A percentile compares a stretch with the other conserved stretches of the same genome.
phyloP scores from a whole-genome alignment of 176 grass and related monocot species.

The Paspalum vaginatum region DNA sequence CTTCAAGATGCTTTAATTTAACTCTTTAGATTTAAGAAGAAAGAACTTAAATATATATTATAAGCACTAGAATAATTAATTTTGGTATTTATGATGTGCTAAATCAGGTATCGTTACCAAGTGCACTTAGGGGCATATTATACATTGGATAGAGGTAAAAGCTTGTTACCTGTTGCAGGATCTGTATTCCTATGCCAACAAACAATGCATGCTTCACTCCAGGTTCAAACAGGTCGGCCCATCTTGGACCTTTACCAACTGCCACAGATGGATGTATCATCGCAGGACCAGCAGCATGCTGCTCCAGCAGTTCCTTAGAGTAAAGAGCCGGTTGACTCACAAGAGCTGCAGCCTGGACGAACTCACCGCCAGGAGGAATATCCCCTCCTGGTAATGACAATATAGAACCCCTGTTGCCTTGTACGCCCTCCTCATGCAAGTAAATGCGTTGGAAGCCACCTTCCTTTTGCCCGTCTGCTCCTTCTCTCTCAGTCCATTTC shows the following conservation, averaged over 20 bases:
- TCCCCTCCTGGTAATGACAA: slow-evolving; percentile 72
- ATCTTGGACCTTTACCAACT: slow-evolving; percentile 61
- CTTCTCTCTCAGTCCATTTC: slow-evolving; percentile 96
- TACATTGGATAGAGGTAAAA: slow-evolving; percentile 10
- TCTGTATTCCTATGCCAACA: slow-evolving; percentile 90
- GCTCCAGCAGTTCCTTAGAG: slow-evolving; percentile 74
- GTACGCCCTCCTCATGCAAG: slow-evolving; percentile 82
- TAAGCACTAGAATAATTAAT: background rate
- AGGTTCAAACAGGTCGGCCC: slow-evolving; percentile 83
- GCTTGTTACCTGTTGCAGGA: slow-evolving; percentile 83
- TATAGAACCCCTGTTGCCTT: slow-evolving; percentile 72
- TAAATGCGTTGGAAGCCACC: slow-evolving; percentile 96
- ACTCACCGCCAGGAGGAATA: slow-evolving; percentile 66
- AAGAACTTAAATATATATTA: slow-evolving; percentile 10
- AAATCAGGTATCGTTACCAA: slow-evolving; percentile 18
- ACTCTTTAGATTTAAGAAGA: background rate
- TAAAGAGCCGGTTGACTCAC: slow-evolving; percentile 92
- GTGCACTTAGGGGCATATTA: background rate
- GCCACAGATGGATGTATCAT: slow-evolving; percentile 87
- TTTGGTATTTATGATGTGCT: background rate
- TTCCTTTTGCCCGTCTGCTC: slow-evolving; percentile 69
- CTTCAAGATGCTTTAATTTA: slow-evolving; percentile 11
- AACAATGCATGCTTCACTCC: slow-evolving; percentile 83
- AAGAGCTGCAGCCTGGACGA: slow-evolving; percentile 93
- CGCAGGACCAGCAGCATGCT: slow-evolving; percentile 74